Conservation (phyloP, 768 basidiomycete species). For the Rubroboletus pulcherrimus region DNA sequence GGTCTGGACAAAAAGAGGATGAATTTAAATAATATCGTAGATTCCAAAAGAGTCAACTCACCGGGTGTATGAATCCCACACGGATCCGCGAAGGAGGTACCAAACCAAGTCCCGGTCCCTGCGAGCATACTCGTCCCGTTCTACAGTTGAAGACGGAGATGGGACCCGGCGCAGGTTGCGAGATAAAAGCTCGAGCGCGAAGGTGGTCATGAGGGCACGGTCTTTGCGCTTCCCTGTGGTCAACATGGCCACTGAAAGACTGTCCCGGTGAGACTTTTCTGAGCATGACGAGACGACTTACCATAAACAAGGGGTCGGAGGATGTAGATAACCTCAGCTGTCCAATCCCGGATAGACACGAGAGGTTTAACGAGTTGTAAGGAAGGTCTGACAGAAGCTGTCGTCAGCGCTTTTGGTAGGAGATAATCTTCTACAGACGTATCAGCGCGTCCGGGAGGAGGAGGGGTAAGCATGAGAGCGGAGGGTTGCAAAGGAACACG, state of each 20-base stretch:
- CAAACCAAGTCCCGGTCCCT: constrained; percentile 79
- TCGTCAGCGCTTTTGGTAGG: constrained; percentile 74
- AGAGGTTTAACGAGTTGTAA: constrained; percentile 61
- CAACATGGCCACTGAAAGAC: constrained; percentile 22
- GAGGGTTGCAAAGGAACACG: constrained; percentile 63
- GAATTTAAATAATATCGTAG: not conserved
- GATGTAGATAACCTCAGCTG: constrained; percentile 67
- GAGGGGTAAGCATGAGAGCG: constrained; percentile 48
- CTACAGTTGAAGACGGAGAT: constrained; percentile 56
- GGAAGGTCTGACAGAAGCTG: constrained; percentile 68
- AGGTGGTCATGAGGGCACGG: constrained; percentile 59
- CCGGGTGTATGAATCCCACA: constrained; percentile 82
- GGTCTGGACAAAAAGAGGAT: constrained; percentile 46
- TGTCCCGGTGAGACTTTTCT: constrained; percentile 1
- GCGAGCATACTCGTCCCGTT: constrained; percentile 75
- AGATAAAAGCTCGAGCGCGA: constrained; percentile 70
- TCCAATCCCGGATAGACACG: constrained; percentile 66
- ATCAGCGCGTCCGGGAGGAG: constrained; percentile 49
- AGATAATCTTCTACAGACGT: constrained; percentile 74
- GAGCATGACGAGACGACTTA: constrained; percentile 30
- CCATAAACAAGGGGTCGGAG: constrained; percentile 77
- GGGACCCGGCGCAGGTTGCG: constrained; percentile 70
- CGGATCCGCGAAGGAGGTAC: constrained; percentile 81
- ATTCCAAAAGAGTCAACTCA: constrained; percentile 28
- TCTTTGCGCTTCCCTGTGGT: constrained; percentile 32